Evolutionary conservation across 2,329 filamentous ascomycete genomes (phyloP), one percentile per base, ranked within the genome.

Genomic region (Fusarium guadeloupense): DNA sequence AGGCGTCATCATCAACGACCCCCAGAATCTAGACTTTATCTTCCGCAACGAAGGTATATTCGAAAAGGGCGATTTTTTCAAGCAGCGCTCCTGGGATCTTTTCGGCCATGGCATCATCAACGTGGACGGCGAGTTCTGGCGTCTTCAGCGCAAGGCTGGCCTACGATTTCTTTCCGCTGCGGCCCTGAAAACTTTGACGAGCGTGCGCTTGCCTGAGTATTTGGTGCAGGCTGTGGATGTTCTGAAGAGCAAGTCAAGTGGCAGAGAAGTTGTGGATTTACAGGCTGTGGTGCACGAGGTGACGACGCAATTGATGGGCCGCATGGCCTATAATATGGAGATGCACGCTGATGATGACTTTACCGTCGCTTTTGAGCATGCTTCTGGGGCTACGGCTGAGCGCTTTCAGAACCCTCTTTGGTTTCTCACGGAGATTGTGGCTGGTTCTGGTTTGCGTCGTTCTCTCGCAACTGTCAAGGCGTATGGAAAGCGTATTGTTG

Each of bases 101-200:
- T 89, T 89, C 58, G 87, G 85, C 2, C 79, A 86, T 62, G 87
- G 87, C 21, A 89, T 89, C 63, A 88, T 89, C 72, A 89, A 89
- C 63, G 82, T 83, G 21, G 86, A 89, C 57, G 87, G 87, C 34
- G 83, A 87, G 19, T 69, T 86, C 20, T 89, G 87, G 86, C 83
- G 79, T 56, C 75, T 83, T 2, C 87, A 89, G 75, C 79, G 87
- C 39, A 88, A 84, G 69, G 87, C 86, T 5, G 87, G 87, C 1
- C 61, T 84, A 13, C 72, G 81, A 23, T 89, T 89, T 62, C 79
- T 89, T 21, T 87, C 79, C 64, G 78, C 79, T 13, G 75, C 82
- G 47, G 88, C 88, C 63, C 69, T 89, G 26, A 80, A 82, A 25
- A 77, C 81, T 8, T 75, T 89, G 49, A 85, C 85, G 2, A 83